These are phyloP conservation scores for Helichrysum umbraculigerum DNA, from an alignment of 129 eudicot species.

Conservation along the genomic window DNA sequence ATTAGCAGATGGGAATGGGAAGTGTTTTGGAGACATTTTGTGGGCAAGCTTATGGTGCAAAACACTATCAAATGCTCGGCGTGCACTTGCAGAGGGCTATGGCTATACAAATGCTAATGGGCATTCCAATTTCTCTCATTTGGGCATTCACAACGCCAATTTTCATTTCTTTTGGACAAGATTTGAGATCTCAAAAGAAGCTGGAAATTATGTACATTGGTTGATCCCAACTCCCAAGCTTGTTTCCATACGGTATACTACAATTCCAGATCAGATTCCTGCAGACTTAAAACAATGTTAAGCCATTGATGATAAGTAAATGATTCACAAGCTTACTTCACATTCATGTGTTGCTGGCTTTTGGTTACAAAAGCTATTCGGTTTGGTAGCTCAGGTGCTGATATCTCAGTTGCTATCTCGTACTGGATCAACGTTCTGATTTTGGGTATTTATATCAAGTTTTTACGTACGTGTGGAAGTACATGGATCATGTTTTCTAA, in stretches of 20 bases:
- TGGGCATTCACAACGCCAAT: conserved; percentile 37
- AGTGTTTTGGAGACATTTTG: conserved; percentile 54
- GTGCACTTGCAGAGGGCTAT: conserved; percentile 48
- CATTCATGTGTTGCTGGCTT: conserved; percentile 37
- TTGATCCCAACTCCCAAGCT: conserved; percentile 44
- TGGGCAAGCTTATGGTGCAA: conserved; percentile 55
- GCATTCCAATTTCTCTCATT: conserved; percentile 41
- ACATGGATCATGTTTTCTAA: conserved; percentile 50
- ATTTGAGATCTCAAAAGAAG: conserved; percentile 36
- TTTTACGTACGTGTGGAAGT: conserved; percentile 37
- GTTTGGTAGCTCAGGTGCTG: conserved; percentile 49
- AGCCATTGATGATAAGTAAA: conserved; percentile 43
- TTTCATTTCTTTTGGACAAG: conserved; percentile 36
- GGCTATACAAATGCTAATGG: conserved; percentile 32
- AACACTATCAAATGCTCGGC: conserved; percentile 45
- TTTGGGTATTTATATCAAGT: conserved; percentile 40
- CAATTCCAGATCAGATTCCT: conserved; percentile 49
- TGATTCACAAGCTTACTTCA: conserved; percentile 41
- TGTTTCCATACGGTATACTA: conserved; percentile 47
- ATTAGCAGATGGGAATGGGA: conserved; percentile 49
- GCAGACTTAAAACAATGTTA: conserved; percentile 42
- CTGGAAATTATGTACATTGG: conserved; percentile 41
- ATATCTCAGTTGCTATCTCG: conserved; percentile 42
- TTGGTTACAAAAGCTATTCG: conserved; percentile 41
- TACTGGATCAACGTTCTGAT: conserved; percentile 44